phyloP scores from a whole-genome alignment of 169 alveolate species.

The Condylostoma magnum region DNA sequence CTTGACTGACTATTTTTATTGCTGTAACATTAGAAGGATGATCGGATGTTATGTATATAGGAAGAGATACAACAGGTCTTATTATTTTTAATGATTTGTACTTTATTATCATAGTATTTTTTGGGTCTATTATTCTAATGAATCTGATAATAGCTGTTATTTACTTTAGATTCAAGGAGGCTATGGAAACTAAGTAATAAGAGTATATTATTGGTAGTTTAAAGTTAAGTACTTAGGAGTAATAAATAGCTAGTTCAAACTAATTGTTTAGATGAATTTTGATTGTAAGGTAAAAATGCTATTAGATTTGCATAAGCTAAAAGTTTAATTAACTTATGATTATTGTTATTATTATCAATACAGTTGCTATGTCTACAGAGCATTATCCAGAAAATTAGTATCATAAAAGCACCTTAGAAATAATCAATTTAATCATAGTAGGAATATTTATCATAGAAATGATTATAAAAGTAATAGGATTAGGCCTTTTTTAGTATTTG shows the following conservation, averaged over 20 bases:
- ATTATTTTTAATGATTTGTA: slow-evolving; percentile 25
- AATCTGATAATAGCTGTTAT: slow-evolving; percentile 58
- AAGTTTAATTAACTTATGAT: no score
- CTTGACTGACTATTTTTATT: slow-evolving; percentile 44
- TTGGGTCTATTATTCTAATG: slow-evolving; percentile 52
- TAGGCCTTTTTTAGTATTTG: neutral
- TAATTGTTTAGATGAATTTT: no score
- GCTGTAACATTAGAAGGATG: slow-evolving; percentile 38
- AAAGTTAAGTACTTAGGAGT: no score
- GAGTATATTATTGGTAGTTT: no score
- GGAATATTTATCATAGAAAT: neutral
- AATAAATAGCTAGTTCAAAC: no score
- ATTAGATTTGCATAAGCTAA: no score
- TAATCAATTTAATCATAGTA: neutral
- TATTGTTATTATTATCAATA: neutral
- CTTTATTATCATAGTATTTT: slow-evolving; percentile 35
- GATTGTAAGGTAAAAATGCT: no score
- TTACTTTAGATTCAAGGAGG: slow-evolving; percentile 31
- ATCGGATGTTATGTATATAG: slow-evolving; percentile 16
- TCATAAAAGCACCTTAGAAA: neutral
- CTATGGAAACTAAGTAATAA: neutral
- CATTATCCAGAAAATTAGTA: neutral
- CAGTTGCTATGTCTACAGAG: neutral
- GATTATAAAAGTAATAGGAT: slow-evolving; percentile 20
- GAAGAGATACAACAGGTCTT: slow-evolving; percentile 30